These are phyloP conservation scores for Psidium friedrichsthalianum DNA, from an alignment of 345 rosid species.

Conservation along the genomic window DNA sequence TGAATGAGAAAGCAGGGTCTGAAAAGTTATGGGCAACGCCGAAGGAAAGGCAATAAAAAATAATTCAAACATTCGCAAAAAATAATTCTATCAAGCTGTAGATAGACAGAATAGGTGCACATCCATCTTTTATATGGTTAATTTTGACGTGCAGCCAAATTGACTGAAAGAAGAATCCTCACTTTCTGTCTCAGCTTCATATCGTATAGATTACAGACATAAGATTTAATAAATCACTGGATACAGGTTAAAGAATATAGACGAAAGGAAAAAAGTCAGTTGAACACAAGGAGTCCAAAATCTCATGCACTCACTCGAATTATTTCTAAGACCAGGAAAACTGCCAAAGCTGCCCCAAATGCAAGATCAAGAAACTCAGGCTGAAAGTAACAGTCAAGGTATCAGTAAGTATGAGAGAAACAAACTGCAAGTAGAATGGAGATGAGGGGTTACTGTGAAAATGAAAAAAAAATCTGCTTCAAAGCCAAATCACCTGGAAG, in stretches of 20 bases:
- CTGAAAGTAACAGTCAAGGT: slow-evolving; percentile 32
- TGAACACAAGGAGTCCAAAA: neutral
- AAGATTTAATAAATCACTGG: neutral
- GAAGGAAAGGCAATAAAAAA: neutral
- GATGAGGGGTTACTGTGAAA: neutral
- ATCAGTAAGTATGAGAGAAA: neutral
- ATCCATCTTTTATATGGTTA: neutral
- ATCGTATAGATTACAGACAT: neutral
- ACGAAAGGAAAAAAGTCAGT: neutral
- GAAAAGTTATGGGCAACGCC: neutral
- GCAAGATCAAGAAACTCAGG: slow-evolving; percentile 92
- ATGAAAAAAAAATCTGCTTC: neutral
- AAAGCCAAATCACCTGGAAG: slow-evolving; percentile 59
- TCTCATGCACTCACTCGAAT: slow-evolving; percentile 57
- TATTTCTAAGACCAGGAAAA: slow-evolving; percentile 70
- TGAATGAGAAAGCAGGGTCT: slow-evolving; percentile 12
- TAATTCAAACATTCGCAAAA: neutral
- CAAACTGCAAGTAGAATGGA: neutral
- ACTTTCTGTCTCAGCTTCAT: neutral
- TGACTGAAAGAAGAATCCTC: neutral
- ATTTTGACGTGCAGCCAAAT: neutral
- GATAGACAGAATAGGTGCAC: neutral
- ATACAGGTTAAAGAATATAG: neutral
- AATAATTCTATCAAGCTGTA: neutral
- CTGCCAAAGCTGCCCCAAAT: slow-evolving; percentile 84